Evolutionary conservation across 805 yeast genomes (phyloP).

Genomic region (Pichia gijzeniarum): DNA sequence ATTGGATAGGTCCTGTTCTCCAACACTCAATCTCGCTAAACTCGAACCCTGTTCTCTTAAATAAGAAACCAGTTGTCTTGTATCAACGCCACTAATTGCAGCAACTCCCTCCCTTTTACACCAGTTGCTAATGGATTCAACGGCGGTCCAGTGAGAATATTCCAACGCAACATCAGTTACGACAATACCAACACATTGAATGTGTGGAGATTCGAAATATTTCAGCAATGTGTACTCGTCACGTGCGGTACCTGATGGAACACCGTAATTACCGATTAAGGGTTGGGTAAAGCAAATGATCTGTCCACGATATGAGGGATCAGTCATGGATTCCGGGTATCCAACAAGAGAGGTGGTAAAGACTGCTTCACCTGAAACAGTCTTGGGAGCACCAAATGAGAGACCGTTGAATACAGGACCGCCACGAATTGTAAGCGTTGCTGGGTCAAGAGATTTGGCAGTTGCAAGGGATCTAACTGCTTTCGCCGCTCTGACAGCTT

Average conservation of each 20-base stretch:
- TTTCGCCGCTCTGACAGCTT: too few species aligned
- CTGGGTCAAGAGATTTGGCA: slow-evolving; percentile 53
- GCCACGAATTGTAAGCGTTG: slow-evolving; percentile 83
- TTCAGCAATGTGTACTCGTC: slow-evolving; percentile 83
- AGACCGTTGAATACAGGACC: slow-evolving; percentile 92
- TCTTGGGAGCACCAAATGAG: slow-evolving; percentile 92
- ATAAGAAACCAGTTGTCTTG: slow-evolving; percentile 87
- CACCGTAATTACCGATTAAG: slow-evolving; percentile 96
- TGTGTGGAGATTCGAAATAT: slow-evolving; percentile 84
- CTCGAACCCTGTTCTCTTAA: slow-evolving; percentile 96
- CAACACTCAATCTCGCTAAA: slow-evolving; percentile 81
- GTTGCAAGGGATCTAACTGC: slow-evolving; percentile 15
- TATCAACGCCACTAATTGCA: slow-evolving; percentile 94
- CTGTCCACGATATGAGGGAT: slow-evolving; percentile 96
- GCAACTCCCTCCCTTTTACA: slow-evolving; percentile 95
- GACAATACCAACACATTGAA: slow-evolving; percentile 93
- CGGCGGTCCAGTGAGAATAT: slow-evolving; percentile 99
- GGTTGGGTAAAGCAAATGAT: slow-evolving; percentile 96
- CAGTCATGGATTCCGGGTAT: slow-evolving; percentile 98
- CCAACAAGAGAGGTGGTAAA: slow-evolving; percentile 98
- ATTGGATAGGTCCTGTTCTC: slow-evolving; percentile 76
- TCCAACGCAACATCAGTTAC: slow-evolving; percentile 93
- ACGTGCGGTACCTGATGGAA: slow-evolving; percentile 74
- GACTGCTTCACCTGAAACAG: slow-evolving; percentile 94
- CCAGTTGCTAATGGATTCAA: slow-evolving; percentile 92